Conservation (phyloP, 257 asterid genomes). For the Penstemon davidsonii region DNA sequence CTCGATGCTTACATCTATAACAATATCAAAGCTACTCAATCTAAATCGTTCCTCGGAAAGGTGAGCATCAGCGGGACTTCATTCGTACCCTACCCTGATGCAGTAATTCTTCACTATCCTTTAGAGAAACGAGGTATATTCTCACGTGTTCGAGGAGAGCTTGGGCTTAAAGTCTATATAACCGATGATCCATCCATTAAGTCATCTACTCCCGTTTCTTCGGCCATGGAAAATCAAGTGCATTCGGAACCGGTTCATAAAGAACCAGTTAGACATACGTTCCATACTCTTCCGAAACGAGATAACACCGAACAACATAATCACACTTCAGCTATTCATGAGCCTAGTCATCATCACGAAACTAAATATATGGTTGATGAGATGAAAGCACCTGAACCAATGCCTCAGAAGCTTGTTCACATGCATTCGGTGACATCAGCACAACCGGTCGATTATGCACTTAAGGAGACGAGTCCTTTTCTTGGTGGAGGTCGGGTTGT, state of each 20-base stretch:
- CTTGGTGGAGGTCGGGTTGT: conserved; percentile 62
- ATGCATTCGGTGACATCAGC: conserved; percentile 62
- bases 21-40: conserved; percentile 41
- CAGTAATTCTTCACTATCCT: conserved; percentile 78
- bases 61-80: conserved; percentile 73
- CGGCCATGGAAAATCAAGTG: conserved; percentile 21
- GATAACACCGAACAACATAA: conserved; percentile 39
- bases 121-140: conserved; percentile 86
- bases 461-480: conserved; percentile 37
- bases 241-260: conserved; percentile 34
- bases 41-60: conserved; percentile 76
- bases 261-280: conserved; percentile 62
- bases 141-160: conserved; percentile 83
- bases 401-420: conserved; percentile 65
- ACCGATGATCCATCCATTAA: conserved; percentile 77
- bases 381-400: conserved; percentile 74
- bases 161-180: conserved; percentile 76
- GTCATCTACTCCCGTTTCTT: conserved; percentile 49
- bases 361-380: conserved; percentile 53
- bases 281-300: conserved; percentile 67
- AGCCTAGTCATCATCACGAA: conserved; percentile 35
- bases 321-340: conserved; percentile 34
- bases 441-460: conserved; percentile 75
- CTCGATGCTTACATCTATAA: conserved; percentile 74
- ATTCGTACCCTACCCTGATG: conserved; percentile 73